Evolutionary conservation across 768 basidiomycete species (phyloP), one percentile per base, ranked within the genome.

Genomic region (Suillus discolor): DNA sequence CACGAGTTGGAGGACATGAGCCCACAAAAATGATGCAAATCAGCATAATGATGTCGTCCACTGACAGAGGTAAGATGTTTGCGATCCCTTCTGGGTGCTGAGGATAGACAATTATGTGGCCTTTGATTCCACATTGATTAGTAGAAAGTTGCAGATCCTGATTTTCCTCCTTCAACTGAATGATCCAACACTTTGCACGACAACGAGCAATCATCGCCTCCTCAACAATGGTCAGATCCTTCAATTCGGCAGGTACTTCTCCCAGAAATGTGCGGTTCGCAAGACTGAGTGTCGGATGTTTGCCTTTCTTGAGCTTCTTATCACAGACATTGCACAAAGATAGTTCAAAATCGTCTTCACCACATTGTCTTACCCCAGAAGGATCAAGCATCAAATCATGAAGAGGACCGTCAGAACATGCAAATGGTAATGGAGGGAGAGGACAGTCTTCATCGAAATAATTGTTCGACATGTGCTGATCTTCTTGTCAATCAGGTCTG

Each of bases 11-110:
- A 0, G 63, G 57, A 0, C n/a, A 4, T 0, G 79, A 74, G 0
- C 81, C 81, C 23, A 80, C 68, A 68, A 83, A 83, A 0, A 83
- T 47, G 1, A 84, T 76, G 67, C 81, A 82, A 1, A 82, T 76
- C 3, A 76, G 76, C 0, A 76, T 69, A 0, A 73, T 47, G 11
- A 81, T 72, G 0, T 81, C 80, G 11, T 76, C 72, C 2, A 82
- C 49, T 4, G 74, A 54, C 0, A 78, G 81, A 0, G 82, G 83
- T 2, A 84, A 64, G 0, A 79, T 13, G 0, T 42, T 38, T 0
- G 74, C 72, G 6, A 82, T 61, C 1, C 57, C 54, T 1, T 72
- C 71, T 2, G 79, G 75, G 8, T 68, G 51, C 62, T 83, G 81
- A 4, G 80, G 81, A 71, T 78, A 80, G 3, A 81, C 73, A 23